A percentile compares a stretch with the other conserved stretches of the same genome.
Conservation (phyloP, 2,329 filamentous ascomycete genomes). For the Aspergillus melleus region DNA sequence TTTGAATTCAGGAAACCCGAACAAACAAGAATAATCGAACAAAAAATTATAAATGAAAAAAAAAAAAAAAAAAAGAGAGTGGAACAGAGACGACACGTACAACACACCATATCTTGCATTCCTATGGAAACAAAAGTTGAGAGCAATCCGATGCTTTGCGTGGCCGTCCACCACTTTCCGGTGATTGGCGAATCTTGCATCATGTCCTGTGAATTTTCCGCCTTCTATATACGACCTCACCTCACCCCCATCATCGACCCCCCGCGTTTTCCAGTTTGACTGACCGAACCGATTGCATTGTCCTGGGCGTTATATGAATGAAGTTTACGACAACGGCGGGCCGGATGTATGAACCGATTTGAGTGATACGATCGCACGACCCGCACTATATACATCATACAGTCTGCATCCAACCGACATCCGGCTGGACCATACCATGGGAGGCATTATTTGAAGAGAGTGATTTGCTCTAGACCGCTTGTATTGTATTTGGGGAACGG, state of each 20-base stretch:
- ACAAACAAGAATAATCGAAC: neutral
- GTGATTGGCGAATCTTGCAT: neutral
- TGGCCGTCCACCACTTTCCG: neutral
- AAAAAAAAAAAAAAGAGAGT: neutral
- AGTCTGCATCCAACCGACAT: slow-evolving; percentile 13
- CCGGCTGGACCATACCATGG: slow-evolving; percentile 17
- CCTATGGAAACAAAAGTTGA: neutral
- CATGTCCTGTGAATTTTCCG: neutral
- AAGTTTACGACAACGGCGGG: slow-evolving; percentile 30
- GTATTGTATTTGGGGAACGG: slow-evolving; percentile 26
- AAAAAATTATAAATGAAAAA: neutral
- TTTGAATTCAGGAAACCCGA: neutral
- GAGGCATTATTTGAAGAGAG: slow-evolving; percentile 15
- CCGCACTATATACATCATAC: slow-evolving; percentile 7
- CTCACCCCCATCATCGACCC: neutral
- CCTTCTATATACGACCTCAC: neutral
- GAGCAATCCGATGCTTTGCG: neutral
- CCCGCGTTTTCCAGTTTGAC: neutral
- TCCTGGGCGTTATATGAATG: slow-evolving; percentile 32
- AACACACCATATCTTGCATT: neutral
- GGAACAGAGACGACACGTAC: neutral
- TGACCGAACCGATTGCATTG: neutral
- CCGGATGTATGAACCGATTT: slow-evolving; percentile 32
- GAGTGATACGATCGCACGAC: slow-evolving; percentile 2
- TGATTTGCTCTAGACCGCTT: slow-evolving; percentile 25